Conservation (phyloP, 345 rosid genomes). For the Camelina sativa region DNA sequence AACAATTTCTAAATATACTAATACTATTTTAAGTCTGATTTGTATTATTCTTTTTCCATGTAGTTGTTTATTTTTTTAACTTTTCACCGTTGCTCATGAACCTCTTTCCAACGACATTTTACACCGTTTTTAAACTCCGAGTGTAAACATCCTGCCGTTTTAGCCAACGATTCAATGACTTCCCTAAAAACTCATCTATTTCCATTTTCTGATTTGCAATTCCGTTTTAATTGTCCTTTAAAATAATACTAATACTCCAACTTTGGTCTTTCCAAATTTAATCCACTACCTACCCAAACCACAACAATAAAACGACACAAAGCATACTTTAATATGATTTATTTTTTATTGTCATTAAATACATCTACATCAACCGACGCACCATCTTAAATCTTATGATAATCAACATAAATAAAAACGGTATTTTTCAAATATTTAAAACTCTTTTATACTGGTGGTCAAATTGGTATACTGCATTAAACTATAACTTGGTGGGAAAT, state of each 20-base stretch:
- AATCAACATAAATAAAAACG: too few species aligned
- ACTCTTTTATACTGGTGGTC: not conserved
- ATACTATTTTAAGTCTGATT: not conserved
- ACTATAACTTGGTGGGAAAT: constrained; percentile 8
- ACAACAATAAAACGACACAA: constrained; percentile 17
- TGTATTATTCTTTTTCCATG: constrained; percentile 6
- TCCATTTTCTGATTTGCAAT: not conserved
- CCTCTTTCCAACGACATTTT: not conserved
- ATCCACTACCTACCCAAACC: constrained; percentile 27
- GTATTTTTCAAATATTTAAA: not conserved
- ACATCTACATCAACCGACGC: constrained; percentile 16
- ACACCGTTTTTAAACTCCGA: constrained; percentile 5
- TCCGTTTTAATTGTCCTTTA: not conserved
- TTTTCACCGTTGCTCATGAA: not conserved
- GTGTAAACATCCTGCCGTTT: constrained; percentile 27
- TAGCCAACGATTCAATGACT: not conserved
- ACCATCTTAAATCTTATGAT: not conserved
- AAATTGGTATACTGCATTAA: not conserved
- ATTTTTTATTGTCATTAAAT: not conserved
- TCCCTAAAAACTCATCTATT: not conserved
- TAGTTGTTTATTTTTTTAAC: not conserved
- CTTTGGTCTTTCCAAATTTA: constrained; percentile 18
- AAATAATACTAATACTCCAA: too few species aligned
- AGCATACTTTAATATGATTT: not conserved
- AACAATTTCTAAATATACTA: constrained; percentile 15